Conservation (phyloP, 345 rosid species). For the Barbarea vulgaris region DNA sequence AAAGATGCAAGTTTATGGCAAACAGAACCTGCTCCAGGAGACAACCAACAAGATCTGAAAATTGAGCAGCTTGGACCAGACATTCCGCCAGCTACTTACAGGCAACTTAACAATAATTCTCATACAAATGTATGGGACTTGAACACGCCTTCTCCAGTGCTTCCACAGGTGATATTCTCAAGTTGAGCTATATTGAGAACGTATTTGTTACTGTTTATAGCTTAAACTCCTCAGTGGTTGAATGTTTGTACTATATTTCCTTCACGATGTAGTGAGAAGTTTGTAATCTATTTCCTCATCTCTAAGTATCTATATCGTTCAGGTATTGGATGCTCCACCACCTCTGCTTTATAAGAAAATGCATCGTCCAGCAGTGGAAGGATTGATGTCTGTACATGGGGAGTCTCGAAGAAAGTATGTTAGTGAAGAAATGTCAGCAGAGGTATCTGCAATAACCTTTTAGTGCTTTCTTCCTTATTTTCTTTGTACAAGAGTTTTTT, state of each 20-base stretch:
- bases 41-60: slow-evolving; percentile 51
- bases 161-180: slow-evolving; percentile 56
- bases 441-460: slow-evolving; percentile 52
- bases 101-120: slow-evolving; percentile 52
- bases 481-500: background rate
- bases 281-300: slow-evolving; percentile 17
- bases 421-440: slow-evolving; percentile 68
- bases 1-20: slow-evolving; percentile 56
- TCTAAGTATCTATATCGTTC: slow-evolving; percentile 39
- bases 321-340: slow-evolving; percentile 75
- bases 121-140: slow-evolving; percentile 56
- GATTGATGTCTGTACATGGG: slow-evolving; percentile 57
- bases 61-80: slow-evolving; percentile 50
- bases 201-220: slow-evolving; percentile 20
- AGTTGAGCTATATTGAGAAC: slow-evolving; percentile 15
- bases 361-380: slow-evolving; percentile 46
- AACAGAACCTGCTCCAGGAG: slow-evolving; percentile 52
- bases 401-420: slow-evolving; percentile 63
- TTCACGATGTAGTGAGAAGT: slow-evolving; percentile 4
- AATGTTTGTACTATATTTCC: background rate
- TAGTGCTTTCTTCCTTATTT: background rate
- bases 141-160: slow-evolving; percentile 82
- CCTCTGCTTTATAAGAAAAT: slow-evolving; percentile 62
- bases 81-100: slow-evolving; percentile 48
- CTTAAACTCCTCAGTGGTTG: background rate